A percentile compares a stretch with the other conserved stretches of the same genome.
Conservation (phyloP, 1,284 basidiomycete genomes). For the Puccinia hordei region DNA sequence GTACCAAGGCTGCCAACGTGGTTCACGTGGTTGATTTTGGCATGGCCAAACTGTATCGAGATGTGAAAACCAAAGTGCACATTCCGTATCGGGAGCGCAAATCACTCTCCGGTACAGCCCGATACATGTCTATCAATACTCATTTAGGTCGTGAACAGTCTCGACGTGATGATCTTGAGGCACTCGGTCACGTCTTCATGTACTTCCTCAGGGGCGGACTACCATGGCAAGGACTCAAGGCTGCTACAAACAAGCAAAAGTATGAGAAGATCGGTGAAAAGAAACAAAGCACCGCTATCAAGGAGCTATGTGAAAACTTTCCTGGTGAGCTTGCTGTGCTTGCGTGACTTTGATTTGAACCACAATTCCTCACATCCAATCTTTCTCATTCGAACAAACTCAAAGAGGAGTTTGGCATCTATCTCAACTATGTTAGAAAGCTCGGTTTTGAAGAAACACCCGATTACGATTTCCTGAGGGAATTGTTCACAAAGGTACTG, state of each 20-base stretch:
- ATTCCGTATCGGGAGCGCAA: conserved; percentile 95
- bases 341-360: background rate
- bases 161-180: conserved; percentile 88
- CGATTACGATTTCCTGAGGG: conserved; percentile 91
- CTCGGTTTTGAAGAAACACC: conserved; percentile 75
- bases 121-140: conserved; percentile 97
- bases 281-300: conserved; percentile 94
- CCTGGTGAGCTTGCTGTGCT: conserved; percentile 68
- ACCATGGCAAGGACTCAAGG: conserved; percentile 95
- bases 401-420: conserved; percentile 78
- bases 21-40: conserved; percentile 91
- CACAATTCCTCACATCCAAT: background rate
- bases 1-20: conserved; percentile 79
- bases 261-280: conserved; percentile 99
- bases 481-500: conserved; percentile 85
- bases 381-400: background rate
- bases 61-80: conserved; percentile 94
- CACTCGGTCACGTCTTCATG: conserved; percentile 95
- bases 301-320: conserved; percentile 87
- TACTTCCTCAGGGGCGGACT: conserved; percentile 88
- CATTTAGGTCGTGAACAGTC: conserved; percentile 94
- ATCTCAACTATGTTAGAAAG: conserved; percentile 59
- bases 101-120: conserved; percentile 81
- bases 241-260: conserved; percentile 96
- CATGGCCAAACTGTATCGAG: conserved; percentile 96